Conservation (phyloP, 169 alveolate genomes). For the Plasmodium fragile region DNA sequence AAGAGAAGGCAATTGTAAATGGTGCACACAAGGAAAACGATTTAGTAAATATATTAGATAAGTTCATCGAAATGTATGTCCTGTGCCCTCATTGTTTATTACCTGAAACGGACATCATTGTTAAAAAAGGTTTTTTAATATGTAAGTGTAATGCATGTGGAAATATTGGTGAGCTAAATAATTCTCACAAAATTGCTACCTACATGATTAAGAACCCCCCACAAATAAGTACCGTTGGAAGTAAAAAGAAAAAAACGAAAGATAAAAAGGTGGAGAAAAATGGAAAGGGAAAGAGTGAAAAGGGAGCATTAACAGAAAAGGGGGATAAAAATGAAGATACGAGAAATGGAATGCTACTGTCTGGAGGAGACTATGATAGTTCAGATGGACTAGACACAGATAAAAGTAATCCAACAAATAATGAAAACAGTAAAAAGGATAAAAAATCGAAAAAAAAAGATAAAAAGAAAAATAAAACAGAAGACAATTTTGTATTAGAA, state of each 20-base stretch:
- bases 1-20: constrained; percentile 96
- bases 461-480: constrained; percentile 53
- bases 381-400: constrained; percentile 48
- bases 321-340: constrained; percentile 69
- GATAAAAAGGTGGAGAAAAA: constrained; percentile 77
- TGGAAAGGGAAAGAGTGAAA: constrained; percentile 64
- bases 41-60: constrained; percentile 94
- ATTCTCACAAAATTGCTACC: constrained; percentile 96
- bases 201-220: constrained; percentile 97
- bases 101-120: constrained; percentile 97
- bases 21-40: constrained; percentile 95
- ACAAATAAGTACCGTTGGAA: constrained; percentile 76
- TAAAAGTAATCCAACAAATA: constrained; percentile 33
- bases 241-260: constrained; percentile 75
- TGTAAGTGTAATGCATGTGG: constrained; percentile 99
- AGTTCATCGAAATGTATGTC: constrained; percentile 98
- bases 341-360: constrained; percentile 75
- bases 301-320: constrained; percentile 27
- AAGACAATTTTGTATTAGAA: constrained; percentile 73
- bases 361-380: constrained; percentile 70
- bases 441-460: constrained; percentile 24
- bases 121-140: constrained; percentile 91
- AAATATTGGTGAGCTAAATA: constrained; percentile 93
- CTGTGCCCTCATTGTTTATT: constrained; percentile 97
- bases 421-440: constrained; percentile 61